Evolutionary conservation across 148 eudicot species (phyloP).

Genomic region (Mesembryanthemum crystallinum): DNA sequence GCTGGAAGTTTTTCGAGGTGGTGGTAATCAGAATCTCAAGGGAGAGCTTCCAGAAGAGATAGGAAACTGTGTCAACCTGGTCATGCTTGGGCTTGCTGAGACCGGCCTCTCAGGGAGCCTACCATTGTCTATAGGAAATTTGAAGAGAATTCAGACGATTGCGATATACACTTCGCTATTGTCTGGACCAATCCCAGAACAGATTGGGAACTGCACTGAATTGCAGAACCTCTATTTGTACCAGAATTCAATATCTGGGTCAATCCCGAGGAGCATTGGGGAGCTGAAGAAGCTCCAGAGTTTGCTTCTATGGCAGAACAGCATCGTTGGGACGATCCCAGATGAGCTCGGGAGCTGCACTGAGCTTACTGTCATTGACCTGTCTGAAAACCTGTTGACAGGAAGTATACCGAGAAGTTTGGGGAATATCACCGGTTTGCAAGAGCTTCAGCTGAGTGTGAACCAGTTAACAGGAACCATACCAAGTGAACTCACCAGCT

Average conservation of each 20-base stretch:
- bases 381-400: conserved; percentile 64
- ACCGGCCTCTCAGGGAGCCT: conserved; percentile 77
- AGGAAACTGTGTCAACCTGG: conserved; percentile 69
- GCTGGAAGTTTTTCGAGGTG: conserved; percentile 66
- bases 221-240: conserved; percentile 73
- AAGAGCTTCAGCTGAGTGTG: conserved; percentile 75
- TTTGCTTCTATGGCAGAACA: conserved; percentile 89
- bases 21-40: conserved; percentile 84
- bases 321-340: conserved; percentile 72
- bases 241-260: conserved; percentile 80
- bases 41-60: conserved; percentile 80
- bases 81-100: conserved; percentile 74
- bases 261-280: conserved; percentile 63
- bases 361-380: conserved; percentile 60
- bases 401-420: conserved; percentile 75
- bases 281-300: conserved; percentile 66
- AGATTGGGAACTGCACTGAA: conserved; percentile 75
- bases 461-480: conserved; percentile 73
- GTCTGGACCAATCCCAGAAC: conserved; percentile 86
- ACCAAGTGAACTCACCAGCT: conserved; percentile 66
- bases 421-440: conserved; percentile 47
- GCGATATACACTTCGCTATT: conserved; percentile 75
- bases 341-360: conserved; percentile 63
- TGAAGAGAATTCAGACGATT: conserved; percentile 68
- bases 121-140: conserved; percentile 65